These are phyloP conservation scores for Toxoplasma gondii DNA, from an alignment of 169 alveolate species.

Conservation along the genomic window DNA sequence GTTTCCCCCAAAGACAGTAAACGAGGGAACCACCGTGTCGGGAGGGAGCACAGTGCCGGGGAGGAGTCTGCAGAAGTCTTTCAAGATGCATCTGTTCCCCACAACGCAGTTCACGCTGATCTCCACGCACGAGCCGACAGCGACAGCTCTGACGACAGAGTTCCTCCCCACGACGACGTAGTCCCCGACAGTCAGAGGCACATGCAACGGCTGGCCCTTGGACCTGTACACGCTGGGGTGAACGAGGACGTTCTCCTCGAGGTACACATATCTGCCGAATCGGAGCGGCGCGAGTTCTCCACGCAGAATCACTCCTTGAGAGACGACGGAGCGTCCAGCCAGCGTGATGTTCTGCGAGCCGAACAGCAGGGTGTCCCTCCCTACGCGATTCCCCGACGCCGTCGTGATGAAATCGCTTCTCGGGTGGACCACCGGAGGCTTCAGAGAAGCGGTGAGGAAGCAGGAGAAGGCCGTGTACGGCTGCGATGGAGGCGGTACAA, in stretches of 20 bases:
- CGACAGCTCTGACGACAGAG: slow-evolving; percentile 79
- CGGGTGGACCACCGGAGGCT: neutral
- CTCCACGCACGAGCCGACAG: slow-evolving; percentile 82
- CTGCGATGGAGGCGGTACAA: neutral
- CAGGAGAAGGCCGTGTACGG: neutral
- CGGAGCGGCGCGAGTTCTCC: slow-evolving; percentile 83
- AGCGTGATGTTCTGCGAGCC: slow-evolving; percentile 73
- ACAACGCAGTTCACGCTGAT: slow-evolving; percentile 85
- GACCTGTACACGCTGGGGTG: slow-evolving; percentile 46
- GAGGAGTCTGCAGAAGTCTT: slow-evolving; percentile 78
- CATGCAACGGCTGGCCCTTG: slow-evolving; percentile 29
- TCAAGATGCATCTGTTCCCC: slow-evolving; percentile 81
- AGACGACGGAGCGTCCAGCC: slow-evolving; percentile 63
- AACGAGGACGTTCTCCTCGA: slow-evolving; percentile 78
- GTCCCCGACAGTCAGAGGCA: slow-evolving; percentile 81
- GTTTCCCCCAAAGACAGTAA: slow-evolving; percentile 86
- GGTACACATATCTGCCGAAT: slow-evolving; percentile 78
- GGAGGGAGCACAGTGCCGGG: slow-evolving; percentile 84
- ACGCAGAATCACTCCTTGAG: slow-evolving; percentile 63
- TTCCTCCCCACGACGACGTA: slow-evolving; percentile 82
- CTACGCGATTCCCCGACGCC: slow-evolving; percentile 70
- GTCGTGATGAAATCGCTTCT: slow-evolving; percentile 38
- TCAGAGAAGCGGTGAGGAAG: neutral
- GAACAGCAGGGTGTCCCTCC: slow-evolving; percentile 70
- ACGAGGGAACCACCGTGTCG: slow-evolving; percentile 85